A percentile compares a stretch with the other conserved stretches of the same genome.
Conservation (phyloP, 1,139 yeast species). For the Zygosaccharomyces pseudobailii region DNA sequence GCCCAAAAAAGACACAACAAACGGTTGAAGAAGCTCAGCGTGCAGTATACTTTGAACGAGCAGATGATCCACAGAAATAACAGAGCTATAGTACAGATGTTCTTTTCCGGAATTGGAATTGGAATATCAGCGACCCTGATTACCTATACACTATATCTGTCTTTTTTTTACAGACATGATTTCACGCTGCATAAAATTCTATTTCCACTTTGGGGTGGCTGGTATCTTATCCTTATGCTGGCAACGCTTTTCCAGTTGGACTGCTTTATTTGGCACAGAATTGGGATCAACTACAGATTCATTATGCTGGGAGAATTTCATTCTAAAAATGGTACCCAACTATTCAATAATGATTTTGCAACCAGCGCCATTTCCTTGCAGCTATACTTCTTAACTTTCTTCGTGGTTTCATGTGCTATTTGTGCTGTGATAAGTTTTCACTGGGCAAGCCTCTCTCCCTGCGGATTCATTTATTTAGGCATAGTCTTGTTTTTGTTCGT, state of each 20-base stretch:
- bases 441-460: conserved; percentile 75
- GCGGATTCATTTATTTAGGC: conserved; percentile 60
- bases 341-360: conserved; percentile 35
- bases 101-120: conserved; percentile 56
- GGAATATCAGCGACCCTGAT: conserved; percentile 65
- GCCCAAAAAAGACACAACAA: conserved; percentile 30
- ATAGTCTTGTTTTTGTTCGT: conserved; percentile 49
- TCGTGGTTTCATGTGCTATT: conserved; percentile 52
- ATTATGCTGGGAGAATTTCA: conserved; percentile 75
- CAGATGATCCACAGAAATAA: conserved; percentile 33
- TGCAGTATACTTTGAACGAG: conserved; percentile 32
- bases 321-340: conserved; percentile 49
- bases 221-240: conserved; percentile 58
- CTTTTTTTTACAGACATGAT: conserved; percentile 27
- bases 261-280: conserved; percentile 66
- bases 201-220: conserved; percentile 91
- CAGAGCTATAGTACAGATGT: conserved; percentile 38
- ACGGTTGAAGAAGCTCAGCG: conserved; percentile 29
- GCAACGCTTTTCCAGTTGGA: conserved; percentile 61
- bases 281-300: conserved; percentile 81
- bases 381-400: conserved; percentile 55
- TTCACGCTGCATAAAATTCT: conserved; percentile 46
- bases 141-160: conserved; percentile 34
- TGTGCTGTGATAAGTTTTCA: conserved; percentile 73
- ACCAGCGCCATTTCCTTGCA: conserved; percentile 33